These are phyloP conservation scores for Ganoderma meredithae DNA, from an alignment of 1,284 basidiomycete species.

Conservation along the genomic window DNA sequence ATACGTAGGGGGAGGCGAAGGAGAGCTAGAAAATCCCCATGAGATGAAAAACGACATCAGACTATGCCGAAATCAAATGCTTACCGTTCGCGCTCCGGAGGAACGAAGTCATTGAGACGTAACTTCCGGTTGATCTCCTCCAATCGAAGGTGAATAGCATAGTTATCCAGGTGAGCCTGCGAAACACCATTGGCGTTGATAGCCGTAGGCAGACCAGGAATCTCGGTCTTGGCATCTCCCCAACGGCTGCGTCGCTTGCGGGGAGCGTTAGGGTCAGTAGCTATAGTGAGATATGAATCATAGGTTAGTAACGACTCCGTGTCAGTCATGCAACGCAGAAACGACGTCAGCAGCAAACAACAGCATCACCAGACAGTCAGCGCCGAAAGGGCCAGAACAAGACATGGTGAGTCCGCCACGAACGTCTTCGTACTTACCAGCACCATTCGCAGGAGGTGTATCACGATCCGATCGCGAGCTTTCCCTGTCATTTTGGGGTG, in stretches of 20 bases:
- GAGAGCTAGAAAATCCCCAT: constrained; percentile 64
- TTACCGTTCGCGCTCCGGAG: constrained; percentile 92
- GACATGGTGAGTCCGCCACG: constrained; percentile 29
- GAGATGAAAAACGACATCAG: constrained; percentile 1
- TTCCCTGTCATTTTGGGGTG: constrained; percentile 54
- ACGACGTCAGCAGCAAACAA: constrained; percentile 22
- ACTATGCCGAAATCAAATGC: constrained; percentile 29
- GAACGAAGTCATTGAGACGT: constrained; percentile 92
- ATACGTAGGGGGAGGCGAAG: constrained; percentile 97
- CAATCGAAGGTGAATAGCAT: constrained; percentile 92
- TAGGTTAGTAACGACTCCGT: constrained; percentile 33
- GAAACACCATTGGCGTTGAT: constrained; percentile 92
- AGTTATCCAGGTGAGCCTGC: constrained; percentile 93
- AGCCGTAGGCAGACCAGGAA: constrained; percentile 90
- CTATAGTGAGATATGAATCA: constrained; percentile 59
- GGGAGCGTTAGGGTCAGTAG: constrained; percentile 78
- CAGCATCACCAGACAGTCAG: constrained; percentile 31
- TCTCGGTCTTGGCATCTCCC: constrained; percentile 91
- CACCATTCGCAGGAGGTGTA: constrained; percentile 40
- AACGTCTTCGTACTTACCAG: constrained; percentile 42
- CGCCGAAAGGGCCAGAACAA: constrained; percentile 32
- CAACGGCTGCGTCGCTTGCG: constrained; percentile 95
- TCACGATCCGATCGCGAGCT: constrained; percentile 64
- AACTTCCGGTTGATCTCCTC: constrained; percentile 98
- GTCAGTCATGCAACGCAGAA: constrained; percentile 25